phyloP scores from a whole-genome alignment of 352 stramenopile genomes.

The Phytophthora kernoviae region DNA sequence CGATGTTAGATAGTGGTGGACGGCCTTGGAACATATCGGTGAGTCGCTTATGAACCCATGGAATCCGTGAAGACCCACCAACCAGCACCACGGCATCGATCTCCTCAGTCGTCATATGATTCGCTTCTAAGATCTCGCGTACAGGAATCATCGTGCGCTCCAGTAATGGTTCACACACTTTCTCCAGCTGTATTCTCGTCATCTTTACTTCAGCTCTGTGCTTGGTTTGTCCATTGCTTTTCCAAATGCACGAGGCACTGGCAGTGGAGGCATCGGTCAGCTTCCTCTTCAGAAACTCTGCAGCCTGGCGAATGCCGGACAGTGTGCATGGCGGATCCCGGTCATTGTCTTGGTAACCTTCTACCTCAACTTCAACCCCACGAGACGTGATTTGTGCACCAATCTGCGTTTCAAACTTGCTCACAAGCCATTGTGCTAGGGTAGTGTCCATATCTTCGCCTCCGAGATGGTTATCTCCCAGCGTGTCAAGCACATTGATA shows the following conservation, averaged over 20 bases:
- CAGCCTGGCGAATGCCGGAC: conserved; percentile 54
- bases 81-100: conserved; percentile 67
- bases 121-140: conserved; percentile 51
- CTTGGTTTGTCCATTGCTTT: conserved; percentile 2
- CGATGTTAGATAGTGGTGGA: conserved; percentile 55
- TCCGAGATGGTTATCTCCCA: conserved; percentile 85
- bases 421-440: conserved; percentile 88
- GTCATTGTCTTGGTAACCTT: conserved; percentile 20
- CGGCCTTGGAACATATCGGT: conserved; percentile 53
- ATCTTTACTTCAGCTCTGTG: conserved; percentile 32
- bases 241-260: conserved; percentile 42
- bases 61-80: conserved; percentile 58
- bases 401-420: conserved; percentile 71
- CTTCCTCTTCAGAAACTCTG: conserved; percentile 61
- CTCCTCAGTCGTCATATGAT: conserved; percentile 59
- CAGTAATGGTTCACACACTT: conserved; percentile 49
- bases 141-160: conserved; percentile 62
- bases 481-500: conserved; percentile 96
- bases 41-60: conserved; percentile 57
- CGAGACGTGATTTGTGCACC: conserved; percentile 35
- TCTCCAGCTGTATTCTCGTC: conserved; percentile 55
- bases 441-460: conserved; percentile 93
- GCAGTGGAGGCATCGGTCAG: conserved; percentile 35
- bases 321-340: conserved; percentile 55
- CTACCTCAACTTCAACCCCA: conserved; percentile 23